These are phyloP conservation scores for Ustilago shanxiensis DNA, from an alignment of 1,284 basidiomycete genomes.

Conservation along the genomic window DNA sequence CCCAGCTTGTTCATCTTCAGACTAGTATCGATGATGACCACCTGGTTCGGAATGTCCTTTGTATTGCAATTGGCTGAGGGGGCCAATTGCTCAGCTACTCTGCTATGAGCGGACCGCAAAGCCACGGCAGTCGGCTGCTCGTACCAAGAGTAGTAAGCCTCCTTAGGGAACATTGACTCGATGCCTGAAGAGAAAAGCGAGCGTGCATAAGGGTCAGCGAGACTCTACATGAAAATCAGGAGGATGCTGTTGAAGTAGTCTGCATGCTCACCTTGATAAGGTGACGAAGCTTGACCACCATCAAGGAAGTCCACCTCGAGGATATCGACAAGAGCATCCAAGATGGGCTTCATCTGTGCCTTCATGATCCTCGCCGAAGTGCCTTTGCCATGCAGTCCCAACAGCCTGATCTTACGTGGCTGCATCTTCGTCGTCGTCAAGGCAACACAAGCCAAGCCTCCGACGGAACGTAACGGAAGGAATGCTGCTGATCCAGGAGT, in stretches of 20 bases:
- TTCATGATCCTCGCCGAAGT: constrained; percentile 51
- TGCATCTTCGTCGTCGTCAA: constrained; percentile 7
- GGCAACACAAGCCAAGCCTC: neutral
- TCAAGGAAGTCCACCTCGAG: constrained; percentile 39
- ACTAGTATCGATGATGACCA: neutral
- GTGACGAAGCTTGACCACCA: constrained; percentile 27
- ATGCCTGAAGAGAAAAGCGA: constrained; percentile 23
- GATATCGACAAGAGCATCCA: constrained; percentile 28
- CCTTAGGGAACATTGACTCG: constrained; percentile 39
- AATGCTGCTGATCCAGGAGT: neutral
- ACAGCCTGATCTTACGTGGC: constrained; percentile 22
- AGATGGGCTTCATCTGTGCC: constrained; percentile 49
- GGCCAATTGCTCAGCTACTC: constrained; percentile 18
- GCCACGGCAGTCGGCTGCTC: constrained; percentile 29
- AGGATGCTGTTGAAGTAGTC: too few species aligned
- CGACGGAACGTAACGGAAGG: neutral
- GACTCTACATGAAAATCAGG: neutral
- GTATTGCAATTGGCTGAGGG: neutral
- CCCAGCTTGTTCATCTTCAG: constrained; percentile 4
- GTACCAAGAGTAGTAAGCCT: constrained; percentile 49
- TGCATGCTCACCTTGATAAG: constrained; percentile 43
- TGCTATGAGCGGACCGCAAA: constrained; percentile 23
- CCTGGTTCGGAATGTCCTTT: neutral
- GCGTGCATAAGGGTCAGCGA: neutral
- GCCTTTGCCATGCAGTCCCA: constrained; percentile 53